Conservation (phyloP, 306 rosid species). For the Potentilla sterilis region DNA sequence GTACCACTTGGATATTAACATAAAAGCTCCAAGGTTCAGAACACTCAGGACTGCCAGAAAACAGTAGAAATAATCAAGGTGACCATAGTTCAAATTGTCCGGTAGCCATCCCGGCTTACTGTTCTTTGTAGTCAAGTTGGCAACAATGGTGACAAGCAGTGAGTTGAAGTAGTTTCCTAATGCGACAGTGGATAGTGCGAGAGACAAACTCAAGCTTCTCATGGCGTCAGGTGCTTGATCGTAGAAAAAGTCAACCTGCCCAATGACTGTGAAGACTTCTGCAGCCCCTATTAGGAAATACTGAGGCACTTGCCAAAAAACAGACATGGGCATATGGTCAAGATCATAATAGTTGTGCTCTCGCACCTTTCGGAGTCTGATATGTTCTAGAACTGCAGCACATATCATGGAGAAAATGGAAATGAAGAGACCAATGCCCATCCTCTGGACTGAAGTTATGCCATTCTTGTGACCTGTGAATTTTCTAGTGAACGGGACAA, state of each 20-base stretch:
- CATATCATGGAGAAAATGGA: conserved; percentile 21
- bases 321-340: conserved; percentile 20
- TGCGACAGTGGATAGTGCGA: conserved; percentile 20
- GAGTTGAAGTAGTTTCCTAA: conserved; percentile 25
- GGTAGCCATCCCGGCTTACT: conserved; percentile 5
- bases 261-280: conserved; percentile 24
- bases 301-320: conserved; percentile 31
- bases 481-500: conserved; percentile 24
- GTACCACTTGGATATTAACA: conserved; percentile 13
- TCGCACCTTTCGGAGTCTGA: conserved; percentile 7
- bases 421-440: conserved; percentile 26
- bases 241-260: conserved; percentile 28
- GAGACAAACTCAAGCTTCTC: conserved; percentile 23
- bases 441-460: conserved; percentile 29
- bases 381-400: conserved; percentile 13
- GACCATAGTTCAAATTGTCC: conserved; percentile 13
- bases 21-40: background rate
- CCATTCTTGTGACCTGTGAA: conserved; percentile 29
- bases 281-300: conserved; percentile 25
- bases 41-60: conserved; percentile 4
- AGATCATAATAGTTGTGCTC: conserved; percentile 12
- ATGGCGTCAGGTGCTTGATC: conserved; percentile 32
- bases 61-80: conserved; percentile 2
- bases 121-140: background rate
- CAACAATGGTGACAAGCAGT: conserved; percentile 13